Evolutionary conservation across 768 basidiomycete species (phyloP).

Genomic region (Arthromyces matolae): DNA sequence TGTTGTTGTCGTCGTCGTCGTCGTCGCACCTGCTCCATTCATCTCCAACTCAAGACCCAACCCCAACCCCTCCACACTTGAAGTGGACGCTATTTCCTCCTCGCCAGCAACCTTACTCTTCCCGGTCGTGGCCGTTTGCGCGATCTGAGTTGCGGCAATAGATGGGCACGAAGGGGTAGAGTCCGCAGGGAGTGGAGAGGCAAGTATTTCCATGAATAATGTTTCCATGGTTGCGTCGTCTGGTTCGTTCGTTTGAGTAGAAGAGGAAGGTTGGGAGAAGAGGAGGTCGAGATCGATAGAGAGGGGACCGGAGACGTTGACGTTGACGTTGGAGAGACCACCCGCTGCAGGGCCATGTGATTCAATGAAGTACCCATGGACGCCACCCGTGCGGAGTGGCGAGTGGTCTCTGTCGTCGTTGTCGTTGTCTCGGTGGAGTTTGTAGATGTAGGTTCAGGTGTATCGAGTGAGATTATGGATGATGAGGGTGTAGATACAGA

Average conservation of each 20-base stretch:
- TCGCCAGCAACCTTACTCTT: conserved; percentile 3
- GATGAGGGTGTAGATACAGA: no score
- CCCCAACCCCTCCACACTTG: background rate
- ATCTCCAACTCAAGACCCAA: background rate
- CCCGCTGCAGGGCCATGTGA: conserved; percentile 97
- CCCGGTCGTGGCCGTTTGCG: conserved; percentile 12
- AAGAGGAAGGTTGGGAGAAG: conserved; percentile 21
- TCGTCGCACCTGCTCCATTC: conserved; percentile 5
- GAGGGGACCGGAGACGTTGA: no score
- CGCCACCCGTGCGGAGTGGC: conserved; percentile 99
- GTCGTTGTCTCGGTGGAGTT: no score
- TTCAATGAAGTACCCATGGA: conserved; percentile 58
- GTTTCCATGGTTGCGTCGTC: conserved; percentile 66
- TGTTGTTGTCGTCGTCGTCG: conserved; percentile 1
- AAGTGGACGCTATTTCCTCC: conserved; percentile 7
- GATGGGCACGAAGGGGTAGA: conserved; percentile 21
- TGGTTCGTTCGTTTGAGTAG: conserved; percentile 27
- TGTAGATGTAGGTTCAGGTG: no score
- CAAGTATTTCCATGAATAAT: conserved; percentile 68
- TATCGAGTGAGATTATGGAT: conserved; percentile 26
- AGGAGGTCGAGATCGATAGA: conserved; percentile 28
- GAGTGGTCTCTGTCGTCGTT: conserved; percentile 87
- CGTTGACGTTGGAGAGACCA: no score
- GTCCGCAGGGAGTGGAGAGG: conserved; percentile 39
- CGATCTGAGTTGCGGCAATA: conserved; percentile 16